Percentiles rank a stretch among this genome's conserved stretches.
phyloP scores from a whole-genome alignment of 805 yeast species.

The Saturnispora diversa region DNA sequence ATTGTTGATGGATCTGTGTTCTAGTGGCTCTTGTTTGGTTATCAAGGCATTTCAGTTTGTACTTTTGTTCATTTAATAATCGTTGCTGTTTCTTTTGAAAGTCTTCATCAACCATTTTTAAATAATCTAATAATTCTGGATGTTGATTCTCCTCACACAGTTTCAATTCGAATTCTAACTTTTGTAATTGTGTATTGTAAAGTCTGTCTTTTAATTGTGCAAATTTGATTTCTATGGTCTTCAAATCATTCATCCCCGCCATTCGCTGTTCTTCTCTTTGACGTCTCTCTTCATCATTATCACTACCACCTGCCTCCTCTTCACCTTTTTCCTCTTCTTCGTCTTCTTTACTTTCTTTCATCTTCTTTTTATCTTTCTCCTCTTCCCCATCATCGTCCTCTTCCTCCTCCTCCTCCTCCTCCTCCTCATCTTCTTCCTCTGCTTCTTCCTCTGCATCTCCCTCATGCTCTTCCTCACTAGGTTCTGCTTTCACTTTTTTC shows the following conservation, averaged over 20 bases:
- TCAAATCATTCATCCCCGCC: slow-evolving; percentile 63
- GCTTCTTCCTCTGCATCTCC: slow-evolving; percentile 18
- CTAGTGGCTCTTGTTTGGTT: slow-evolving; percentile 75
- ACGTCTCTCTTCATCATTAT: slow-evolving; percentile 20
- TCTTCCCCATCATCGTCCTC: slow-evolving; percentile 24
- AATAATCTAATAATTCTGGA: slow-evolving; percentile 74
- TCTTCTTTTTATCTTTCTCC: too few species aligned
- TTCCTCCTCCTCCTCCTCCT: slow-evolving; percentile 17
- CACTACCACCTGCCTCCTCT: slow-evolving; percentile 23
- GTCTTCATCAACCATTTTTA: slow-evolving; percentile 61
- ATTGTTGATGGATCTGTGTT: slow-evolving; percentile 78
- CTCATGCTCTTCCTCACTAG: slow-evolving; percentile 13
- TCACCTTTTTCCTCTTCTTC: slow-evolving; percentile 13
- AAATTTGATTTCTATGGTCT: slow-evolving; percentile 76
- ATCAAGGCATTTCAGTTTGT: slow-evolving; percentile 68
- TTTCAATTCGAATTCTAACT: slow-evolving; percentile 73
- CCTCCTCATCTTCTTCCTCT: slow-evolving; percentile 11
- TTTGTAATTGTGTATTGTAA: slow-evolving; percentile 72
- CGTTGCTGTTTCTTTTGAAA: slow-evolving; percentile 56
- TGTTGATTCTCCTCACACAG: slow-evolving; percentile 86
- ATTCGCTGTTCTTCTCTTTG: slow-evolving; percentile 39
- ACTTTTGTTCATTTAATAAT: slow-evolving; percentile 38
- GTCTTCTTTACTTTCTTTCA: slow-evolving; percentile 21
- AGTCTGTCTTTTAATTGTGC: slow-evolving; percentile 78
- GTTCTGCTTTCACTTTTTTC: slow-evolving; percentile 11